Conservation (phyloP, 306 rosid species). For the Fragaria nilgerrensis region DNA sequence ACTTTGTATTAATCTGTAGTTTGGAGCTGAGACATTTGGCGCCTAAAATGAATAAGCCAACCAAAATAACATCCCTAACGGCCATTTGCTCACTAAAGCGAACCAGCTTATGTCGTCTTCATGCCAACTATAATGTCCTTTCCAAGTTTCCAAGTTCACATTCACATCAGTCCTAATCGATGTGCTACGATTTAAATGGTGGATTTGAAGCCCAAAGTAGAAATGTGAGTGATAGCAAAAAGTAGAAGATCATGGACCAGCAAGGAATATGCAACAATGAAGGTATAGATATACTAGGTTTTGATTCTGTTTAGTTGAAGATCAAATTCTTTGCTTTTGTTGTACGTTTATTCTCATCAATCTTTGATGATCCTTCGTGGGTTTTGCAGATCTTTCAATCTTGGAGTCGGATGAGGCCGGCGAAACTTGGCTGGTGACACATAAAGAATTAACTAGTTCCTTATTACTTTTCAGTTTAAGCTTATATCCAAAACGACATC, state of each 20-base stretch:
- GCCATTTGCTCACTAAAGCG: conserved; percentile 25
- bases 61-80: conserved; percentile 45
- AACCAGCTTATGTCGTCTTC: conserved; percentile 43
- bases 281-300: conserved; percentile 27
- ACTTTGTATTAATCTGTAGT: conserved; percentile 8
- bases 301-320: background rate
- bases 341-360: background rate
- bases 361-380: background rate
- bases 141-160: conserved; percentile 40
- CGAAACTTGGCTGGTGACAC: conserved; percentile 16
- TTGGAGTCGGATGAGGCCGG: background rate
- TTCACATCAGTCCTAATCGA: conserved; percentile 37
- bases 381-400: conserved; percentile 1
- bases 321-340: background rate
- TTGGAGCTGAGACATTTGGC: conserved; percentile 40
- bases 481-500: background rate
- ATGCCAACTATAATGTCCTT: conserved; percentile 26
- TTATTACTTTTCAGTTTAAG: background rate
- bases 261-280: conserved; percentile 26
- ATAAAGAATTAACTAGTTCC: background rate
- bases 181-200: conserved; percentile 29
- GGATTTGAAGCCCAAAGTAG: background rate
- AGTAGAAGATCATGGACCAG: conserved; percentile 39
- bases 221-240: conserved; percentile 1
- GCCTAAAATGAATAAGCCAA: conserved; percentile 42